Evolutionary conservation across 768 basidiomycete genomes (phyloP).

Genomic region (Hemileccinum impolitum): DNA sequence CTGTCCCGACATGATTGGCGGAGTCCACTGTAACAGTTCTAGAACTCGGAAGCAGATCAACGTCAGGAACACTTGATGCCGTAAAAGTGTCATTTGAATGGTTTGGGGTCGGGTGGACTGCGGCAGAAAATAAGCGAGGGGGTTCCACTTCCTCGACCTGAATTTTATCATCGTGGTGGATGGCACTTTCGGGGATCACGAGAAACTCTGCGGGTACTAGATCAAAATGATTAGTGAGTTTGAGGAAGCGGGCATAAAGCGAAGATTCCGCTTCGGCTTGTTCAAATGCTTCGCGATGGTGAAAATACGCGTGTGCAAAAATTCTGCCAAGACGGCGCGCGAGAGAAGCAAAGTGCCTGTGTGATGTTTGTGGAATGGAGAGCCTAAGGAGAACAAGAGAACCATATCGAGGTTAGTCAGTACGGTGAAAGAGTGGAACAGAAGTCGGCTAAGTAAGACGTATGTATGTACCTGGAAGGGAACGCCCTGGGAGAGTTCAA

Average conservation of each 20-base stretch:
- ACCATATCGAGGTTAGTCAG: constrained; percentile 11
- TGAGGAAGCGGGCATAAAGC: constrained; percentile 86
- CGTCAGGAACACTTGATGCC: constrained; percentile 5
- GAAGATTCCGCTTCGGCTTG: constrained; percentile 89
- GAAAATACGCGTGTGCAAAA: constrained; percentile 95
- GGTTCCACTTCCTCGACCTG: constrained; percentile 35
- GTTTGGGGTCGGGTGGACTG: constrained; percentile 31
- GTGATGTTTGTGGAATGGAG: constrained; percentile 74
- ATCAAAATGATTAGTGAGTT: constrained; percentile 74
- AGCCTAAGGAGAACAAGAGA: constrained; percentile 45
- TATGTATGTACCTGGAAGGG: constrained; percentile 75
- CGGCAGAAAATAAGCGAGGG: constrained; percentile 39
- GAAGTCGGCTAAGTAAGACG: constrained; percentile 11
- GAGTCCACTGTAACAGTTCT: constrained; percentile 20
- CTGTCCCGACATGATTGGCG: constrained; percentile 17
- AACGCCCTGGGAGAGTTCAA: constrained; percentile 90
- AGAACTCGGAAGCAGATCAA: constrained; percentile 13
- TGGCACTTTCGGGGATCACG: constrained; percentile 60
- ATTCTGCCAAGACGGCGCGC: constrained; percentile 90
- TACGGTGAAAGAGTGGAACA: constrained; percentile 19
- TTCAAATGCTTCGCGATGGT: constrained; percentile 88
- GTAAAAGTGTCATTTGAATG: constrained; percentile 11
- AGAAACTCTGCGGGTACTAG: constrained; percentile 82
- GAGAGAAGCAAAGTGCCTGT: constrained; percentile 86
- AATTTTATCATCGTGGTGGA: constrained; percentile 26